phyloP scores from a whole-genome alignment of 2,329 filamentous ascomycete genomes.

The Fusarium graminum region DNA sequence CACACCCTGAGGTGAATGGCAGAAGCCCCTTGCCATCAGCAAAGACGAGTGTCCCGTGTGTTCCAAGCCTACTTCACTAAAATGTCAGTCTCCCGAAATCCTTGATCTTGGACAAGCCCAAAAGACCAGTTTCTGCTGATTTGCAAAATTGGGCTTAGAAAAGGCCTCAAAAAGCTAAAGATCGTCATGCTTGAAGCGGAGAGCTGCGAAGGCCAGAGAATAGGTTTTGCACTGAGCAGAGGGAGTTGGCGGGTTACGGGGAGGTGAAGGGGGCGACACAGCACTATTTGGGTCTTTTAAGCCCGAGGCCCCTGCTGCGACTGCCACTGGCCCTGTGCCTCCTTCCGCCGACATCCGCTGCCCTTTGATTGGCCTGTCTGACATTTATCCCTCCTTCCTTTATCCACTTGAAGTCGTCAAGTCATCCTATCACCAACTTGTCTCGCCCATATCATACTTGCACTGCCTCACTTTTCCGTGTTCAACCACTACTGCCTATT shows the following conservation, averaged over 20 bases:
- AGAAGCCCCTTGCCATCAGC: slow-evolving; percentile 40
- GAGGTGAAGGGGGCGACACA: slow-evolving; percentile 60
- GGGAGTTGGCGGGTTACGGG: slow-evolving; percentile 49
- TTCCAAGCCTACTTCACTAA: slow-evolving; percentile 1
- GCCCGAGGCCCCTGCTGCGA: slow-evolving; percentile 51
- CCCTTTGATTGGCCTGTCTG: slow-evolving; percentile 42
- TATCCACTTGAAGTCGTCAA: slow-evolving; percentile 29
- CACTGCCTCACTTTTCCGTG: slow-evolving; percentile 10
- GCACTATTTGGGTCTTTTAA: slow-evolving; percentile 71
- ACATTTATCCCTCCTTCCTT: slow-evolving; percentile 19
- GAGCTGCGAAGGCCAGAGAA: slow-evolving; percentile 11
- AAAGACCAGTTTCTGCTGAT: background rate
- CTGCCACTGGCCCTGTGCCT: slow-evolving; percentile 40
- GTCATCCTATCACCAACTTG: slow-evolving; percentile 27
- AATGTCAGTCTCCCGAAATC: background rate
- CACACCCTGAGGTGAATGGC: slow-evolving; percentile 46
- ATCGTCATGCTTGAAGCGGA: slow-evolving; percentile 22
- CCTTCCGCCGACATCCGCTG: slow-evolving; percentile 30
- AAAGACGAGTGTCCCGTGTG: slow-evolving; percentile 29
- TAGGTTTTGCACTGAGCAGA: slow-evolving; percentile 30
- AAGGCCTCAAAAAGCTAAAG: slow-evolving; percentile 20
- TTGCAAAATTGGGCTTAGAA: slow-evolving; percentile 1
- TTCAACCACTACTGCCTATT: slow-evolving; percentile 7
- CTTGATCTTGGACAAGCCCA: background rate
- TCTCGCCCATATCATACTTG: slow-evolving; percentile 22